Base-by-base conservation (phyloP, 2,329 filamentous ascomycete genomes). In the Allantophomopsis lycopodina region DNA sequence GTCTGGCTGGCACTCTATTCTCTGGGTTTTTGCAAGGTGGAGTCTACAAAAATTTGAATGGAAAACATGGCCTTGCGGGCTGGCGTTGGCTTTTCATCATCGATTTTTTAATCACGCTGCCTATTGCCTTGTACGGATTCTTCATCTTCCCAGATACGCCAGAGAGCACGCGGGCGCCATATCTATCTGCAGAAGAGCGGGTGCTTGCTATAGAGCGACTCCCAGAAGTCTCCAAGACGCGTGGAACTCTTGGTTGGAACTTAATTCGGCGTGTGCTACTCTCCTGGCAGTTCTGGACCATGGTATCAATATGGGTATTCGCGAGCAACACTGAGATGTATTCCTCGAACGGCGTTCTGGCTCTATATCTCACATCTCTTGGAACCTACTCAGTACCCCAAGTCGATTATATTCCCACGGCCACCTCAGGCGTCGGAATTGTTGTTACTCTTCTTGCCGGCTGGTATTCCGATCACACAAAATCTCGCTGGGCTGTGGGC, bases 311-410 rank as follows among this genome's bases (percentile, higher is more conserved):
- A 0, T 83, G 78, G 77, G 69, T 80, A 46, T 74, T 85, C 32
- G 79, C 78, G 0, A 77, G 79, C 21, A 77, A 83, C 51, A 78
- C 76, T 0, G 80, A 86, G 53, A 80, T 76, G 0, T 84, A 83
- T 55, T 74, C 70, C 39, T 67, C 70, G 15, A 83, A 85, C 54
- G 62, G 14, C 6, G 14, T 15, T 18, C 49, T 73, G 0, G 58
- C 63, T 0, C 47, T 73, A 1, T 72, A 69, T 45, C 62, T 71
- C 62, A 65, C 67, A 39, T 61, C 62, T 0, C 62, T 56, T 1
- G 60, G 56, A 2, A 56, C 56, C 14, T 71, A 70, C 45, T 59
- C 60, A 4, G 55, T 72, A 2, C 49, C 65, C 1, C 64, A 71
- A 43, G 51, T 69, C 12, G 72, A 73, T 54, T 65, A 71, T 39